These are phyloP conservation scores for Neurospora intermedia DNA, from an alignment of 495 filamentous ascomycete genomes.

Conservation along the genomic window DNA sequence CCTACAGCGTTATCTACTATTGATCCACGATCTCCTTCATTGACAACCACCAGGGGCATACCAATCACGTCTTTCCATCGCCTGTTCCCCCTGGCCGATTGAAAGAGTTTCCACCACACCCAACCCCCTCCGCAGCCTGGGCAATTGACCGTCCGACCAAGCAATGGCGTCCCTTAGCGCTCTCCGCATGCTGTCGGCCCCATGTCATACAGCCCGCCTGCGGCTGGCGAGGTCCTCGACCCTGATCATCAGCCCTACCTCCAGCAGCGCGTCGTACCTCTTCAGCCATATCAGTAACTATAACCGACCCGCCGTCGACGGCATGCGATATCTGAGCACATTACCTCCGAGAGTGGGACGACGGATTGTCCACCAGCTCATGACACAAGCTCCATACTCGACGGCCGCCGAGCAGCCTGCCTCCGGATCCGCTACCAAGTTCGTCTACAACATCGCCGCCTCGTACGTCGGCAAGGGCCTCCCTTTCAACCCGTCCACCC, in stretches of 20 bases:
- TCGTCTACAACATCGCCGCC: constrained; percentile 55
- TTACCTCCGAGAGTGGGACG: neutral
- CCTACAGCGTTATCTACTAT: neutral
- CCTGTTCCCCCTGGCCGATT: neutral
- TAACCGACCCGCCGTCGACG: neutral
- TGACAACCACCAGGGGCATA: neutral
- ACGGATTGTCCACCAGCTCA: neutral
- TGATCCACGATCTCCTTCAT: neutral
- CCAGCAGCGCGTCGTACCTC: neutral
- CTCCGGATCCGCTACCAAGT: constrained; percentile 22
- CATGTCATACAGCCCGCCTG: neutral
- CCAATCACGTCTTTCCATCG: neutral
- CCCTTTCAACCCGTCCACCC: constrained; percentile 55
- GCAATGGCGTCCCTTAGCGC: neutral
- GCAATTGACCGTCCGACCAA: neutral
- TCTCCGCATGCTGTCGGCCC: neutral
- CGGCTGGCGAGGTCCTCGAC: neutral
- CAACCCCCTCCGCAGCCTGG: neutral
- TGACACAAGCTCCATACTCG: neutral
- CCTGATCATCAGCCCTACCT: neutral
- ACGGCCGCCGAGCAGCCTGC: neutral
- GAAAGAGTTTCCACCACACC: neutral
- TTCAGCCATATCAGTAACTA: neutral
- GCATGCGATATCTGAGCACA: neutral
- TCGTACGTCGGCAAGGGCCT: constrained; percentile 70